These are phyloP conservation scores for Bryoglossum gracile DNA, from an alignment of 495 filamentous ascomycete species.

Conservation along the genomic window DNA sequence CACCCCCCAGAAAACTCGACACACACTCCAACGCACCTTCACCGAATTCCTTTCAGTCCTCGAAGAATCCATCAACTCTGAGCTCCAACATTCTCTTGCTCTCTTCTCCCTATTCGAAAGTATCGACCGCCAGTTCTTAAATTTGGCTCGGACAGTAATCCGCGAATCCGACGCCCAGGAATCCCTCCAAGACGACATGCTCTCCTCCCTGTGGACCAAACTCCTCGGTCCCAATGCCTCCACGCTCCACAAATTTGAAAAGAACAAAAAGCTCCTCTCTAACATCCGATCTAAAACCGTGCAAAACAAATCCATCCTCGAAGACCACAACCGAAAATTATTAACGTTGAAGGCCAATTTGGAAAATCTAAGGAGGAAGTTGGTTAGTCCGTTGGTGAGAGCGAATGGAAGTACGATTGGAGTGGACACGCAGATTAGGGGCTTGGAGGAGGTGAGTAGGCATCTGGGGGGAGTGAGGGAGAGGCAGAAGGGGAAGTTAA, in stretches of 20 bases:
- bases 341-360: constrained; percentile 72
- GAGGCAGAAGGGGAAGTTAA: constrained; percentile 71
- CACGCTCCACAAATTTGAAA: constrained; percentile 77
- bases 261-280: constrained; percentile 67
- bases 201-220: constrained; percentile 77
- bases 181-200: constrained; percentile 66
- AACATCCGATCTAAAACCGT: constrained; percentile 76
- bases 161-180: constrained; percentile 77
- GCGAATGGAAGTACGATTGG: constrained; percentile 56
- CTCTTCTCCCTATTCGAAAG: constrained; percentile 80
- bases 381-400: constrained; percentile 74
- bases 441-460: constrained; percentile 68
- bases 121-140: constrained; percentile 82
- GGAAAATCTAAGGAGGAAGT: constrained; percentile 65
- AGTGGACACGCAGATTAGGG: constrained; percentile 76
- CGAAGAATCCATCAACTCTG: constrained; percentile 79
- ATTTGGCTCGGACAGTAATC: constrained; percentile 76
- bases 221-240: constrained; percentile 65
- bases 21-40: constrained; percentile 77
- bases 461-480: constrained; percentile 66
- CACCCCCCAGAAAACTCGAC: constrained; percentile 65
- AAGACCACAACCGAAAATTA: constrained; percentile 76
- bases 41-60: constrained; percentile 79
- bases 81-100: constrained; percentile 65
- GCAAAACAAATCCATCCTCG: constrained; percentile 73